Base-by-base conservation (phyloP, 2,329 filamentous ascomycete genomes). In the Pochonia chlamydosporia region DNA sequence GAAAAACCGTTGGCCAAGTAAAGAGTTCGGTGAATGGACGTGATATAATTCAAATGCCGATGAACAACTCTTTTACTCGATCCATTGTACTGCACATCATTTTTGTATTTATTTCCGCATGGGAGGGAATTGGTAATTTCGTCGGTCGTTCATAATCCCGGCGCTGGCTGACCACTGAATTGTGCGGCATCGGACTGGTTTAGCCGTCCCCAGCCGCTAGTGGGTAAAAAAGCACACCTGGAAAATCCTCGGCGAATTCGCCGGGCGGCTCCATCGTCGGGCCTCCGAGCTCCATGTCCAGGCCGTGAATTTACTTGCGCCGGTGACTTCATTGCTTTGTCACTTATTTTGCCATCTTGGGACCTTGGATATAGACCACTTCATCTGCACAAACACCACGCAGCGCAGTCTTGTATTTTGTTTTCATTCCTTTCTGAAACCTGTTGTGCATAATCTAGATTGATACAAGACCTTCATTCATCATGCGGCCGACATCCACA, bases 281-380 rank as follows among this genome's bases (percentile, higher is more conserved):
- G 11, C 42, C 25, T 40, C 40, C 3, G 47, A 25, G 26, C 33
- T 42, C 44, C 30, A n/a, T 33, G 46, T 57, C 57, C 53, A 63
- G 61, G 53, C 52, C n/a, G n/a, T n/a, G n/a, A n/a, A n/a, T n/a
- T n/a, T n/a, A 18, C 14, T n/a, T 6, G 16, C 31, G 31, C 14
- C 7, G 14, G 20, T 35, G 31, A 35, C 31, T 35, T 35, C 31
- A 35, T 35, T 16, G 31, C 31, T 6, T 18, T 14, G 14, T n/a
- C 14, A 11, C 14, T 16, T 9, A n/a, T n/a, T 18, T 35, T 18
- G 7, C n/a, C 14, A 33, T 33, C 6, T 33, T 33, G 5, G 4
- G 10, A 7, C 30, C 13, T 14, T 4, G n/a, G 30, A 6, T 14
- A 14, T 14, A 14, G 30, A 9, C 30, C 30, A 33, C 13, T 14